Evolutionary conservation across 2,329 filamentous ascomycete genomes (phyloP).

Genomic region (Trichoderma afroharzianum): DNA sequence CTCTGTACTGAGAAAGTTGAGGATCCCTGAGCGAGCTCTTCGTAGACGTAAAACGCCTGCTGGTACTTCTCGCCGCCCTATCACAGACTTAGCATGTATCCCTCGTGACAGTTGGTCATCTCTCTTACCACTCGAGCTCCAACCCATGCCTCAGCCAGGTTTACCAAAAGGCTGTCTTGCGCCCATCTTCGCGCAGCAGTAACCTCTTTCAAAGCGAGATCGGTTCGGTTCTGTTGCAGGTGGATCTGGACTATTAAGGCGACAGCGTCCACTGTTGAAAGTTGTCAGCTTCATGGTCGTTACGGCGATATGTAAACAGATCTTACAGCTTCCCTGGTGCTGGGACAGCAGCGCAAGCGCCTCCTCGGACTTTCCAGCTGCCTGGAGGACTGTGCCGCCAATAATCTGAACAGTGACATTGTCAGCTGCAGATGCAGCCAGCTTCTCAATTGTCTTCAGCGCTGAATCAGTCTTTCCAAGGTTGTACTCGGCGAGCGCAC

Average conservation of each 20-base stretch:
- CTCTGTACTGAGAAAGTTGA: slow-evolving; percentile 72
- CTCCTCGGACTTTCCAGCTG: slow-evolving; percentile 77
- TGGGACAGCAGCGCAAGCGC: slow-evolving; percentile 74
- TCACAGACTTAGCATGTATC: slow-evolving; percentile 26
- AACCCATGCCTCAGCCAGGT: slow-evolving; percentile 93
- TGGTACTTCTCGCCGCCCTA: slow-evolving; percentile 95
- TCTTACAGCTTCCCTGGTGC: slow-evolving; percentile 80
- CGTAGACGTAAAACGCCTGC: slow-evolving; percentile 94
- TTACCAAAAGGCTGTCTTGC: slow-evolving; percentile 89
- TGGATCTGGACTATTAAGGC: slow-evolving; percentile 90
- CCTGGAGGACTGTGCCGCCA: slow-evolving; percentile 76
- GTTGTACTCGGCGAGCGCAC: slow-evolving; percentile 66
- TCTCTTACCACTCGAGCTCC: slow-evolving; percentile 71
- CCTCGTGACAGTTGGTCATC: background rate
- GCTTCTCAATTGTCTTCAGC: slow-evolving; percentile 58
- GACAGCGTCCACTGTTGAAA: slow-evolving; percentile 64
- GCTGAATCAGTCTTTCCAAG: slow-evolving; percentile 61
- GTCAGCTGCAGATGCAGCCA: slow-evolving; percentile 64
- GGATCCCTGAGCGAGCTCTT: slow-evolving; percentile 87
- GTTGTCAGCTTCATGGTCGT: background rate
- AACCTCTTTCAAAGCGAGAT: slow-evolving; percentile 88
- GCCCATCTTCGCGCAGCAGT: slow-evolving; percentile 85
- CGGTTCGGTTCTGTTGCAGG: slow-evolving; percentile 83
- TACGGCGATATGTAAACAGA: background rate
- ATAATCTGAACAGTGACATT: slow-evolving; percentile 79